Evolutionary conservation across 2,329 filamentous ascomycete genomes (phyloP).

Genomic region (Aspergillus sp.): DNA sequence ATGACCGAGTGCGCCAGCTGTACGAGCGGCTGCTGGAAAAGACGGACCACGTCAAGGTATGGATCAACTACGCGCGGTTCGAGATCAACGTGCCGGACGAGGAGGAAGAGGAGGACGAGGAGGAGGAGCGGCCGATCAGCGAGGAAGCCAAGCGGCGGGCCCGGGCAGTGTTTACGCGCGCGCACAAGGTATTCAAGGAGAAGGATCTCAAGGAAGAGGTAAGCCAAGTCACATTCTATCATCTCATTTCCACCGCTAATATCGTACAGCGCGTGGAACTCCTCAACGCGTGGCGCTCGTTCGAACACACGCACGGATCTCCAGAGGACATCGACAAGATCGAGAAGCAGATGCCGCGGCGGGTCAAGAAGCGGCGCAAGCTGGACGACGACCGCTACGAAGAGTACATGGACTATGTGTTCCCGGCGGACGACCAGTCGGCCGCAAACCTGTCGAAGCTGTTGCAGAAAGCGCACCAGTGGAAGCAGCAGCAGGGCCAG

Average conservation of each 20-base stretch:
- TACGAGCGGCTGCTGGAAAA: conserved; percentile 91
- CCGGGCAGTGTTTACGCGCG: conserved; percentile 79
- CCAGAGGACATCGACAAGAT: conserved; percentile 75
- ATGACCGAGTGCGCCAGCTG: conserved; percentile 73
- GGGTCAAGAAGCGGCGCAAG: conserved; percentile 87
- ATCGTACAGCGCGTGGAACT: conserved; percentile 69
- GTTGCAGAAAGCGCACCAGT: conserved; percentile 80
- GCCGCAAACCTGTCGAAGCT: conserved; percentile 80
- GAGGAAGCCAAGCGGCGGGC: conserved; percentile 82
- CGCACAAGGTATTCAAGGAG: conserved; percentile 82
- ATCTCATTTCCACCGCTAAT: conserved; percentile 29
- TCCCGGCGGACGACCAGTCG: conserved; percentile 90
- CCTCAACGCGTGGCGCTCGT: conserved; percentile 87
- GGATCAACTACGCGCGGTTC: conserved; percentile 98
- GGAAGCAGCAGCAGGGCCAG: conserved; percentile 65
- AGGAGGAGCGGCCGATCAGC: conserved; percentile 63
- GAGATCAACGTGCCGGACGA: conserved; percentile 89
- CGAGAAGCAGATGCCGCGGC: conserved; percentile 88
- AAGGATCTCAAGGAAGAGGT: conserved; percentile 86
- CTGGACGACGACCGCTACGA: conserved; percentile 91
- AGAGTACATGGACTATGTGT: conserved; percentile 96
- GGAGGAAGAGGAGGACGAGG: conserved; percentile 62
- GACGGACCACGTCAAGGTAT: conserved; percentile 99
- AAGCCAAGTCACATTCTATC: conserved; percentile 20
- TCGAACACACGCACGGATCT: conserved; percentile 82